Base-by-base conservation (phyloP, 2,329 filamentous ascomycete species). In the Neonectria coccinea region DNA sequence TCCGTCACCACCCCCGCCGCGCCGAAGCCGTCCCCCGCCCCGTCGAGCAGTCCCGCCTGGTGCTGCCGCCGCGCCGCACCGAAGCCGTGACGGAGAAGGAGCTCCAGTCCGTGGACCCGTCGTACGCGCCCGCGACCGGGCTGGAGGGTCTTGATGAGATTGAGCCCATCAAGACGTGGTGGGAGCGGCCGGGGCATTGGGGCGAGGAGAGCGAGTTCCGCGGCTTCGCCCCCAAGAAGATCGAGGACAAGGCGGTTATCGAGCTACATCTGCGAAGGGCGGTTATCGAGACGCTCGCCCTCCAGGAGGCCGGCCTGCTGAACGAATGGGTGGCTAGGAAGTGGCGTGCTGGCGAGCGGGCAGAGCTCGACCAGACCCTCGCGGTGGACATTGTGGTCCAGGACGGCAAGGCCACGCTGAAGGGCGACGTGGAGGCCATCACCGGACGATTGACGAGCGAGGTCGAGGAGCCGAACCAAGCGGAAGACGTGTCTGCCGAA, bases 101-200 rank as follows among this genome's bases (percentile, higher is more conserved):
- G 48, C 20, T 75, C 8, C 59, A 71, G 61, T 67, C 74, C 8
- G 52, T 70, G 7, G 75, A 79, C 33, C 72, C 78, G 11, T 73
- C 70, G 8, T 89, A 88, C 73, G 72, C 75, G 4, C 85, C 86
- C 3, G 87, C 86, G 16, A 76, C 76, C 14, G 77, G 76, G 4
- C 79, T 79, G 8, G 78, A 81, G 0, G 84, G 78, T 0, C 78
- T 89, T 2, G 81, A 84, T 65, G 78, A 82, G 54, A 80, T 87
- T 12, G 82, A 81, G 44, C 79, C 82, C 1, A 64, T 87, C 41
- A 77, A 77, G 36, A 77, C 76, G 27, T 89, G 86, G 86, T 89
- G 86, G 86, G 81, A 87, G 8, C 74, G 79, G 56, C 76, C 78
- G n/a, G 79, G 79, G n/a, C 80, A 87, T 71, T 88, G 86, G 85